Evolutionary conservation across 2,329 filamentous ascomycete species (phyloP).

Genomic region (Alternaria brassicae): DNA sequence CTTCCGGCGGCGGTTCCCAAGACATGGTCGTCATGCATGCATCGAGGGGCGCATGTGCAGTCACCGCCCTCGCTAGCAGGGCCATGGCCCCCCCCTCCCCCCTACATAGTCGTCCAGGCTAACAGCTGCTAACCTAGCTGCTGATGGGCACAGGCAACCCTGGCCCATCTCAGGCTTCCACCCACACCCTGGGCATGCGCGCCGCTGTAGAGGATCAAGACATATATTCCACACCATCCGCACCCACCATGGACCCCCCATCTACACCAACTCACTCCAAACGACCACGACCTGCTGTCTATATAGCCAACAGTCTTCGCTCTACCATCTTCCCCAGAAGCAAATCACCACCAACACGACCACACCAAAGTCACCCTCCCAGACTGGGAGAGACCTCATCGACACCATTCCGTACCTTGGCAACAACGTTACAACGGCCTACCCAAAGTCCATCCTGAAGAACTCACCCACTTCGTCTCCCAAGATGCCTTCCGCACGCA

Average conservation of each 20-base stretch:
- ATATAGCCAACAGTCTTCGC: slow-evolving; percentile 10
- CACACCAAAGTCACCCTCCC: slow-evolving; percentile 26
- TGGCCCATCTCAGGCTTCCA: slow-evolving; percentile 36
- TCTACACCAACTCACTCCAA: slow-evolving; percentile 19
- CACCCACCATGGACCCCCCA: slow-evolving; percentile 32
- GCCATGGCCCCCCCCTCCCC: slow-evolving; percentile 21
- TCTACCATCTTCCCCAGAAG: slow-evolving; percentile 12
- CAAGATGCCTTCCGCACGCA: slow-evolving; percentile 44
- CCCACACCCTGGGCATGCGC: slow-evolving; percentile 27
- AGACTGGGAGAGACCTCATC: slow-evolving; percentile 36
- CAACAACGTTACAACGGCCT: slow-evolving; percentile 42
- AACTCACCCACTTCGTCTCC: slow-evolving; percentile 32
- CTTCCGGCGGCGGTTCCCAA: slow-evolving; percentile 22
- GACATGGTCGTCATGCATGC: slow-evolving; percentile 41
- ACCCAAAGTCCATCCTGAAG: slow-evolving; percentile 43
- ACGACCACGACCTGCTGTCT: slow-evolving; percentile 9
- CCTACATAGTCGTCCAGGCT: slow-evolving; percentile 7
- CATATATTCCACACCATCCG: slow-evolving; percentile 41
- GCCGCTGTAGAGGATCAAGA: slow-evolving; percentile 35
- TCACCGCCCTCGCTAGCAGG: slow-evolving; percentile 43
- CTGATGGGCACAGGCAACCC: slow-evolving; percentile 24
- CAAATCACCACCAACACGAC: slow-evolving; percentile 23
- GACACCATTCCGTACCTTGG: slow-evolving; percentile 33
- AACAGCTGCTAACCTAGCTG: slow-evolving; percentile 17
- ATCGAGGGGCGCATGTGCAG: slow-evolving; percentile 8